These are phyloP conservation scores for Thielaviopsis musarum DNA, from an alignment of 2,329 filamentous ascomycete genomes.

Conservation along the genomic window DNA sequence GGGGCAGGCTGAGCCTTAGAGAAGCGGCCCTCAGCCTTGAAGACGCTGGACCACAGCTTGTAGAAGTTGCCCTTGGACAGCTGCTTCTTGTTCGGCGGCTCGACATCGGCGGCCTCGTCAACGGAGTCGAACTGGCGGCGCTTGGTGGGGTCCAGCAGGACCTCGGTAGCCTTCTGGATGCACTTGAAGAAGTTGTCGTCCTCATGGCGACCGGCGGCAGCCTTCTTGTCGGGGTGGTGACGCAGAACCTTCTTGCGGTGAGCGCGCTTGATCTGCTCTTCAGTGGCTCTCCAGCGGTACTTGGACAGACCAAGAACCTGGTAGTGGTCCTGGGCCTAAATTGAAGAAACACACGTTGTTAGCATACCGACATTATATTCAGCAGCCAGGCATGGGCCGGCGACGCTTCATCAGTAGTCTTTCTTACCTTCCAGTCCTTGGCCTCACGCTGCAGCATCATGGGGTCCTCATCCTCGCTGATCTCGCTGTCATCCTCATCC, in stretches of 20 bases:
- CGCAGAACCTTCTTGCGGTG: conserved; percentile 99
- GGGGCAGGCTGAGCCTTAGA: conserved; percentile 83
- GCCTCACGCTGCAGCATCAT: conserved; percentile 84
- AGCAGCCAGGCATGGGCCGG: background rate
- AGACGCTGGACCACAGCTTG: conserved; percentile 83
- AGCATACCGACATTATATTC: too few relatives aligned
- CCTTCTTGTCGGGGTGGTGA: conserved; percentile 98
- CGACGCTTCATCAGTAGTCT: background rate
- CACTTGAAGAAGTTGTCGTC: conserved; percentile 99
- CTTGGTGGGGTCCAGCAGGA: conserved; percentile 81
- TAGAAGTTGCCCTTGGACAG: conserved; percentile 76
- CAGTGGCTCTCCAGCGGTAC: conserved; percentile 81
- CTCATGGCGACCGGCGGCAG: conserved; percentile 68
- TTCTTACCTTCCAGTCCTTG: conserved; percentile 93
- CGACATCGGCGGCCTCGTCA: conserved; percentile 82
- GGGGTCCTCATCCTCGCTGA: conserved; percentile 85
- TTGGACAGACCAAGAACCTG: conserved; percentile 85
- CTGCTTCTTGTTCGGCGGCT: conserved; percentile 86
- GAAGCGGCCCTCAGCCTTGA: conserved; percentile 86
- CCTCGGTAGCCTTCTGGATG: conserved; percentile 93
- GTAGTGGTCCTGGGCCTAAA: conserved; percentile 86
- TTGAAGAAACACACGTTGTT: background rate
- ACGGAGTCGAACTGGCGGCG: conserved; percentile 94
- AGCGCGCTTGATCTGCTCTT: conserved; percentile 97
- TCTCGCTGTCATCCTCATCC: conserved; percentile 74